Percentiles rank a stretch among this genome's conserved stretches.
These are phyloP conservation scores for Phialophora verrucosa DNA, from an alignment of 2,329 filamentous ascomycete genomes.

Conservation along the genomic window DNA sequence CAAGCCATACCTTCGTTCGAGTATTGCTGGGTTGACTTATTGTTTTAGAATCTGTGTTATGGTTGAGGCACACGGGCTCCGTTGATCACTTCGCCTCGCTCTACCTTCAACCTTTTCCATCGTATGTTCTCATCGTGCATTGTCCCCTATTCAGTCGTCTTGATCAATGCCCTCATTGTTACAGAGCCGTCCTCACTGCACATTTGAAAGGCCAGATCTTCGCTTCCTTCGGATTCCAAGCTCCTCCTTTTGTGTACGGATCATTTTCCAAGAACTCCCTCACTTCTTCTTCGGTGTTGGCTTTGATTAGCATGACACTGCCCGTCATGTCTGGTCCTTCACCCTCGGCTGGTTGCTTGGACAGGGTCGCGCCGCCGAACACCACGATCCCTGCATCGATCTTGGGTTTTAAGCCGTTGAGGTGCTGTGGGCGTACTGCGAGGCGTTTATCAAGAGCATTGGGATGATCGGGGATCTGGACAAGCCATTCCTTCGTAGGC, in stretches of 20 bases:
- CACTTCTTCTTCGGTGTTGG: conserved; percentile 72
- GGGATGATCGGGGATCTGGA: conserved; percentile 71
- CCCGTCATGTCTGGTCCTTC: conserved; percentile 72
- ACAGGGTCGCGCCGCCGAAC: conserved; percentile 67
- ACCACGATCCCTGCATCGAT: conserved; percentile 33
- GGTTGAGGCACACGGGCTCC: not conserved
- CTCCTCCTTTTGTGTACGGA: conserved; percentile 71
- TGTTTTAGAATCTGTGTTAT: not conserved
- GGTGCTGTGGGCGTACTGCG: conserved; percentile 35
- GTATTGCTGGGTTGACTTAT: not conserved
- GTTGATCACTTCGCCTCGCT: not conserved
- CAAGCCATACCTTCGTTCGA: not conserved
- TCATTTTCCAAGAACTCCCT: conserved; percentile 71
- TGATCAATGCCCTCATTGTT: conserved; percentile 1
- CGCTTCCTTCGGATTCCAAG: conserved; percentile 79
- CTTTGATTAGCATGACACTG: conserved; percentile 71
- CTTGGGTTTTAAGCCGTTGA: conserved; percentile 32
- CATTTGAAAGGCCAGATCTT: conserved; percentile 43
- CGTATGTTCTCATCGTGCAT: not conserved
- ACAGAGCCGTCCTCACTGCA: conserved; percentile 38
- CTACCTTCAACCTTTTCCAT: not conserved
- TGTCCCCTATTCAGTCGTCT: not conserved
- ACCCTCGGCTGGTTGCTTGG: conserved; percentile 68
- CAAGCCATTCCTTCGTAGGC: conserved; percentile 66
- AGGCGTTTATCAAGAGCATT: conserved; percentile 60